These are phyloP conservation scores for Triadica sebifera DNA, from an alignment of 345 rosid genomes.

Conservation along the genomic window DNA sequence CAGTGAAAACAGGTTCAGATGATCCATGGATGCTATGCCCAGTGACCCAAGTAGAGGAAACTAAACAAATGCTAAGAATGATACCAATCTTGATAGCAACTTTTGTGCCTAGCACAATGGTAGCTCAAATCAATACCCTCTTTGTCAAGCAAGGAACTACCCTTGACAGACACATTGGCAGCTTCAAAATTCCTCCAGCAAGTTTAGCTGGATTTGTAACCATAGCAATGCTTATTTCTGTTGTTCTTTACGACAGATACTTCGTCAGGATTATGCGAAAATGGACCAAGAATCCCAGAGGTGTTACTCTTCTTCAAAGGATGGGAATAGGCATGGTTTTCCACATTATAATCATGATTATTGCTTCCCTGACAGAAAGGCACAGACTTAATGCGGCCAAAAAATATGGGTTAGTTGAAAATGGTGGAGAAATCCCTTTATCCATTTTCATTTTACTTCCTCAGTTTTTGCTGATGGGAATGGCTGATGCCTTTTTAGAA, in stretches of 20 bases:
- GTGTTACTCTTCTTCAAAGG: slow-evolving; percentile 70
- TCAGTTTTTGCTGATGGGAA: slow-evolving; percentile 76
- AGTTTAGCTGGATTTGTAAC: slow-evolving; percentile 63
- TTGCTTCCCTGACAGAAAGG: slow-evolving; percentile 55
- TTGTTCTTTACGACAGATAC: slow-evolving; percentile 58
- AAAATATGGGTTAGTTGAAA: slow-evolving; percentile 47
- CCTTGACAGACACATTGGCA: slow-evolving; percentile 52
- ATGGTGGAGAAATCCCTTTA: slow-evolving; percentile 51
- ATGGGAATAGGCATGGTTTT: slow-evolving; percentile 66
- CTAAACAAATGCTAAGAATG: slow-evolving; percentile 91
- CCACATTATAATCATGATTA: slow-evolving; percentile 59
- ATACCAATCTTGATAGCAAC: slow-evolving; percentile 66
- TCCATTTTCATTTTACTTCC: slow-evolving; percentile 71
- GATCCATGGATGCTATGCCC: slow-evolving; percentile 65
- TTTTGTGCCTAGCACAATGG: slow-evolving; percentile 77
- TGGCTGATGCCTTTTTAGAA: slow-evolving; percentile 70
- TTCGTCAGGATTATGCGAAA: slow-evolving; percentile 42
- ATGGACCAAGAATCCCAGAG: slow-evolving; percentile 68
- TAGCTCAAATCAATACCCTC: slow-evolving; percentile 71
- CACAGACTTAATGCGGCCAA: slow-evolving; percentile 53
- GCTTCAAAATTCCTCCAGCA: slow-evolving; percentile 69
- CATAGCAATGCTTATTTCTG: slow-evolving; percentile 52
- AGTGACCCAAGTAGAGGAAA: slow-evolving; percentile 89
- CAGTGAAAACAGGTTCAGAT: slow-evolving; percentile 51
- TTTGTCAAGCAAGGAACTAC: slow-evolving; percentile 95